Evolutionary conservation across 805 yeast genomes (phyloP), one percentile per base, ranked within the genome.

Genomic region (Sporopachydermia quercuum): DNA sequence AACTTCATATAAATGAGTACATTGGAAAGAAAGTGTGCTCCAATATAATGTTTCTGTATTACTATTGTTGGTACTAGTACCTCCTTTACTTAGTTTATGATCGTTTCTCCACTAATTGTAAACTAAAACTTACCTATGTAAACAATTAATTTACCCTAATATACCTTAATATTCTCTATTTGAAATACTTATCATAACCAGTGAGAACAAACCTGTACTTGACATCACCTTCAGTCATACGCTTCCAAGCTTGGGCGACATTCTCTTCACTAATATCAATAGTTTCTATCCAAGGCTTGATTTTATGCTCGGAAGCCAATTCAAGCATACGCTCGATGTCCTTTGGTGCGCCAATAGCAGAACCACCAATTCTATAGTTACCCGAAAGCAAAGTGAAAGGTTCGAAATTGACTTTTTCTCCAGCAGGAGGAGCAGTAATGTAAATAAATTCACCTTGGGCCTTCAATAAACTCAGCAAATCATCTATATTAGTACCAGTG

Each of bases 151-250:
- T 8, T 23, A 23, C 30, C n/a, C 30, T n/a, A 23, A 23, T 8
- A 8, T n/a, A 23, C 30, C n/a, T n/a, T n/a, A 23, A 23, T 8
- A 8, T 23, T n/a, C 30, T 18, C 19, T 18, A 36, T 39, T 38
- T 40, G 34, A 62, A 63, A 35, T 47, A 23, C 30, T 70, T 62
- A 47, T 66, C 71, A 45, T 56, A 70, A 33, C 66, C 68, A 27
- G 70, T 66, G 44, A 71, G 62, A 16, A 70, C 72, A 47, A 68
- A 69, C 60, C 78, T 66, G 50, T 68, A 72, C 46, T 66, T 66
- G 16, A 68, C 71, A 46, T 71, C 74, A 49, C 74, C 74, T 5
- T 58, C 48, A 18, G 57, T 59, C 56, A 68, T 61, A 55, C 71
- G 66, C 38, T 61, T 57, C 58, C 70, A 68, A 1, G 68, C 76